Evolutionary conservation across 768 basidiomycete genomes (phyloP).

Genomic region (Xerocomellus intermedius): DNA sequence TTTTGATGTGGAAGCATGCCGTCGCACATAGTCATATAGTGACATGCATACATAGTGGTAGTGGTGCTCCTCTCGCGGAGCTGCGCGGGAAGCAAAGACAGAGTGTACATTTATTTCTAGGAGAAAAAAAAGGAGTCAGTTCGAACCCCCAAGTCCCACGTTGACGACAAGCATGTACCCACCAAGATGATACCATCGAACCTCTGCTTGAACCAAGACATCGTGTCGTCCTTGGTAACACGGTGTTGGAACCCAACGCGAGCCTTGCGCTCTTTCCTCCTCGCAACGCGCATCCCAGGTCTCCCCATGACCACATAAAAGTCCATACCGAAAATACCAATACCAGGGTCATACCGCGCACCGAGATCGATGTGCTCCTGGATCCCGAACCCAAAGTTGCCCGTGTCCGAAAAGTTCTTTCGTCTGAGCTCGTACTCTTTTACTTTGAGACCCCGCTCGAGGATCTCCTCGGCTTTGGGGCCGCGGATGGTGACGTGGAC

Average conservation of each 20-base stretch:
- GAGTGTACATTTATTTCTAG: conserved; percentile 28
- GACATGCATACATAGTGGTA: conserved; percentile 22
- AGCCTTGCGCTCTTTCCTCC: conserved; percentile 85
- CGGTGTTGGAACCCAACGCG: conserved; percentile 86
- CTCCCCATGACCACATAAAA: conserved; percentile 98
- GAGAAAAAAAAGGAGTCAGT: background rate
- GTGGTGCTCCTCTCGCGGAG: conserved; percentile 4
- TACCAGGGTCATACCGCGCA: conserved; percentile 96
- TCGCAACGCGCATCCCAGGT: conserved; percentile 88
- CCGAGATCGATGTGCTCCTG: conserved; percentile 99
- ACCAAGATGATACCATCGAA: conserved; percentile 98
- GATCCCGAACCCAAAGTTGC: conserved; percentile 99
- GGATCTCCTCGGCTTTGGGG: conserved; percentile 98
- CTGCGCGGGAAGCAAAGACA: background rate
- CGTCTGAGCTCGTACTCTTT: conserved; percentile 99
- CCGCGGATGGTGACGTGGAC: conserved; percentile 98
- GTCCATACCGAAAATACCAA: conserved; percentile 99
- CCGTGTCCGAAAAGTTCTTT: conserved; percentile 97
- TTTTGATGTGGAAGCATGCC: conserved; percentile 25
- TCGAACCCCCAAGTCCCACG: background rate
- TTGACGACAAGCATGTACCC: conserved; percentile 29
- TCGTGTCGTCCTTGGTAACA: conserved; percentile 94
- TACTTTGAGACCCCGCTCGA: conserved; percentile 98
- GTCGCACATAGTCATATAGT: conserved; percentile 28
- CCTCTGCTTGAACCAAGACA: conserved; percentile 99